Evolutionary conservation across 495 filamentous ascomycete genomes (phyloP).

Genomic region (Staphylotrichum tortipilum): DNA sequence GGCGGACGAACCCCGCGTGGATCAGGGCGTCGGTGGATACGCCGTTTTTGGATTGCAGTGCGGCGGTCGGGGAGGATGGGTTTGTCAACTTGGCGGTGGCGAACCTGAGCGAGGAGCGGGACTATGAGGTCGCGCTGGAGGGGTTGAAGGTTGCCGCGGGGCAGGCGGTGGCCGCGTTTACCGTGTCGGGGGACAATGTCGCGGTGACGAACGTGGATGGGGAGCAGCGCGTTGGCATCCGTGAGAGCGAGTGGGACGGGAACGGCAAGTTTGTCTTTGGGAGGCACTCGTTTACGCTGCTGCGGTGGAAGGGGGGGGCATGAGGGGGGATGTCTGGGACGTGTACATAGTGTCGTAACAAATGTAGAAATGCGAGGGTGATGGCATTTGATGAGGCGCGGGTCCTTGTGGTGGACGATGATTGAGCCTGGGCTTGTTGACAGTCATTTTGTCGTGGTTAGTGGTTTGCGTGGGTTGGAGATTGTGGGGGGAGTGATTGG

Average conservation of each 20-base stretch:
- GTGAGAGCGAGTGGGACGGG: conserved; percentile 54
- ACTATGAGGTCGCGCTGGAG: conserved; percentile 47
- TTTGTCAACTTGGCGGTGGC: conserved; percentile 57
- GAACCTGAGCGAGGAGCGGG: conserved; percentile 54
- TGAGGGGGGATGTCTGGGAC: no score
- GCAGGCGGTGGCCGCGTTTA: conserved; percentile 43
- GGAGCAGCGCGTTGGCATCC: conserved; percentile 50
- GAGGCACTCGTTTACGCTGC: conserved; percentile 56
- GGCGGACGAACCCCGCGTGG: conserved; percentile 57
- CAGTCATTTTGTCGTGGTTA: no score
- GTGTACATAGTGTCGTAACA: no score
- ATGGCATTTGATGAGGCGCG: no score
- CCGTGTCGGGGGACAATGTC: conserved; percentile 48
- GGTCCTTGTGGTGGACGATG: no score
- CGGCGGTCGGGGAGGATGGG: conserved; percentile 52
- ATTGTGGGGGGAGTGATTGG: no score
- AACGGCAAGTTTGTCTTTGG: conserved; percentile 50
- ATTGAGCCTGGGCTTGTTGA: no score
- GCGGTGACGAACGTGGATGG: conserved; percentile 51
- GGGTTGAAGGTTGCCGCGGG: no score
- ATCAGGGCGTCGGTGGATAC: conserved; percentile 52
- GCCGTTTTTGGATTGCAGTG: conserved; percentile 65
- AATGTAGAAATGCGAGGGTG: no score
- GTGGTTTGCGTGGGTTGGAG: no score
- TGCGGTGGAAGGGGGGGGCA: conserved; percentile 54